These are phyloP conservation scores for Pyrrhoderma lamaoense DNA, from an alignment of 1,284 basidiomycete genomes.

Conservation along the genomic window DNA sequence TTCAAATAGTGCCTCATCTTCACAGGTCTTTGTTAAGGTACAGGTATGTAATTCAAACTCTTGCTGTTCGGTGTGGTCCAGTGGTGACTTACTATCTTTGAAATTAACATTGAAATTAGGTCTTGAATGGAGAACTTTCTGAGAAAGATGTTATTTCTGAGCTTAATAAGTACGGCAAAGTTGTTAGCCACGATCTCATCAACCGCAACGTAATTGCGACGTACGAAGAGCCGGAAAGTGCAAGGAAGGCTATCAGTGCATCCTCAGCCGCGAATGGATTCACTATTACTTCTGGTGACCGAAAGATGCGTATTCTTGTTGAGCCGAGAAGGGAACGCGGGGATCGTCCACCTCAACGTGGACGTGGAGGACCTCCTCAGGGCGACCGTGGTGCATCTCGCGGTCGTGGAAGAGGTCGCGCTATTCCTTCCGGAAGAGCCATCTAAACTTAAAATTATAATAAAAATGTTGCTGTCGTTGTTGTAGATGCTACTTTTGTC, in stretches of 20 bases:
- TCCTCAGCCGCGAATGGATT: too few species aligned
- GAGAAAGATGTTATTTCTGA: slow-evolving; percentile 78
- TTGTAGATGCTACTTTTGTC: neutral
- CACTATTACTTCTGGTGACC: too few species aligned
- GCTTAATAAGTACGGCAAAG: slow-evolving; percentile 65
- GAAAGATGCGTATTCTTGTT: slow-evolving; percentile 30
- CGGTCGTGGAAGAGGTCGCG: slow-evolving; percentile 12
- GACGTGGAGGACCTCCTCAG: slow-evolving; percentile 18
- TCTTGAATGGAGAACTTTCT: slow-evolving; percentile 45
- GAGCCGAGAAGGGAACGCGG: slow-evolving; percentile 45
- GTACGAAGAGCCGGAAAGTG: slow-evolving; percentile 73
- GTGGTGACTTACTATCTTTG: slow-evolving; percentile 35
- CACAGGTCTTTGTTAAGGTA: slow-evolving; percentile 80
- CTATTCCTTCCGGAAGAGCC: slow-evolving; percentile 5
- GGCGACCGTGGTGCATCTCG: slow-evolving; percentile 12
- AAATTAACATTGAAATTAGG: slow-evolving; percentile 31
- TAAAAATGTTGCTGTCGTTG: neutral
- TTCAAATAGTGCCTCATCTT: slow-evolving; percentile 54
- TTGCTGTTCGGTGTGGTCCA: too few species aligned
- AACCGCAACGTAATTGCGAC: slow-evolving; percentile 91
- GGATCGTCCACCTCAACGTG: slow-evolving; percentile 27
- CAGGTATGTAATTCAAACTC: too few species aligned
- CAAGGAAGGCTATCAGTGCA: slow-evolving; percentile 73
- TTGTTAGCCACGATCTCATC: slow-evolving; percentile 88
- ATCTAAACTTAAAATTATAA: neutral